Evolutionary conservation across 2,329 filamentous ascomycete species (phyloP).

Genomic region (Colletotrichum karsti): DNA sequence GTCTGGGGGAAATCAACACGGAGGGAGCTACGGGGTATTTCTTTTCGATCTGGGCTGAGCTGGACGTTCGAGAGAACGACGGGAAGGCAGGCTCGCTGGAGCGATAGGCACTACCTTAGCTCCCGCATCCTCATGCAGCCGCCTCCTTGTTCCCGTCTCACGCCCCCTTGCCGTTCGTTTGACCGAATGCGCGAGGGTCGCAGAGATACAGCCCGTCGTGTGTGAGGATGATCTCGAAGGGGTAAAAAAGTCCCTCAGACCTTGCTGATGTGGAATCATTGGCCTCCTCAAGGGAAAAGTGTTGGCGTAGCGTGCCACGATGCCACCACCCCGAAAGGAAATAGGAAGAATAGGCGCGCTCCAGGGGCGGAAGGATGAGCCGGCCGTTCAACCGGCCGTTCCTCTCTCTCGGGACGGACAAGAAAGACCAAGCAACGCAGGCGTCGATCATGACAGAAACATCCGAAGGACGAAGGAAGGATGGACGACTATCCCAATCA

Average conservation of each 20-base stretch:
- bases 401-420: not conserved
- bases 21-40: not conserved
- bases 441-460: not conserved
- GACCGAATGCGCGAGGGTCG: not conserved
- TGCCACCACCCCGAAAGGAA: not conserved
- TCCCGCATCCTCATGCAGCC: slow-evolving; percentile 1
- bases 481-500: not conserved
- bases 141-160: not conserved
- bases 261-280: not conserved
- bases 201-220: not conserved
- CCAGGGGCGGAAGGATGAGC: not conserved
- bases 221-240: not conserved
- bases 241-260: not conserved
- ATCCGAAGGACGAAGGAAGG: not conserved
- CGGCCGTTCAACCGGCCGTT: not conserved
- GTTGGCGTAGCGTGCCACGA: not conserved
- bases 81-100: not conserved
- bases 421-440: not conserved
- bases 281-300: not conserved
- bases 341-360: not conserved
- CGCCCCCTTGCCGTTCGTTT: not conserved
- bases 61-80: not conserved
- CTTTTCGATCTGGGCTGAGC: not conserved
- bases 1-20: not conserved
- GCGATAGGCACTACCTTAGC: not conserved